Evolutionary conservation across 495 filamentous ascomycete genomes (phyloP).

Genomic region (Aspergillus affinis): DNA sequence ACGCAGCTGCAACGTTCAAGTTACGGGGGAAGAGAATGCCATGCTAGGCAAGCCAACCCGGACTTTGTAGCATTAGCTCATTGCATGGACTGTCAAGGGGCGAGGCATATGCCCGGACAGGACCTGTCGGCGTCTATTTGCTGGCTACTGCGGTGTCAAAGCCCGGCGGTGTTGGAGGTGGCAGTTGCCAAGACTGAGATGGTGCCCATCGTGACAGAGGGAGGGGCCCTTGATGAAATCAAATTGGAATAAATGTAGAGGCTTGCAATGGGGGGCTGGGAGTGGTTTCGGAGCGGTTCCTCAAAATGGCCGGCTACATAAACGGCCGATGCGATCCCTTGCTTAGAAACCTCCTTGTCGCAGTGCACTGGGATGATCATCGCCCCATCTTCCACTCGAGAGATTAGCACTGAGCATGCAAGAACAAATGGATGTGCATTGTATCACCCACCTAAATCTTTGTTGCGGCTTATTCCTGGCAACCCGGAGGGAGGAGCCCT

Average conservation of each 20-base stretch:
- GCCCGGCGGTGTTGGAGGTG: constrained; percentile 1
- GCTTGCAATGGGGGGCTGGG: no score
- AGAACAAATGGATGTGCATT: no score
- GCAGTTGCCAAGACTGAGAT: not conserved
- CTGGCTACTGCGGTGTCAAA: constrained; percentile 57
- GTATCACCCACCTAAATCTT: no score
- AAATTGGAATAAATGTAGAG: not conserved
- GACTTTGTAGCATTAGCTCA: constrained; percentile 52
- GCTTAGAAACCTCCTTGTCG: no score
- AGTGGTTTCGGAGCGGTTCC: no score
- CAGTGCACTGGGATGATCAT: no score
- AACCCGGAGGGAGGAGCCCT: no score
- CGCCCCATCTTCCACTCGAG: no score
- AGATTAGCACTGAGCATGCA: no score
- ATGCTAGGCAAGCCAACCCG: constrained; percentile 91
- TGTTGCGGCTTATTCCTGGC: no score
- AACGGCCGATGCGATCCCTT: no score
- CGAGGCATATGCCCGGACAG: constrained; percentile 54
- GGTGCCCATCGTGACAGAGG: not conserved
- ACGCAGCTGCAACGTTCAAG: constrained; percentile 95
- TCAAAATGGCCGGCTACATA: no score
- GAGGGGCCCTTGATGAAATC: not conserved
- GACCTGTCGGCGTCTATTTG: constrained; percentile 65
- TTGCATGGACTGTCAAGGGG: constrained; percentile 63
- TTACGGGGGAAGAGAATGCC: constrained; percentile 88